Percentiles rank a stretch among this genome's conserved stretches.
These are phyloP conservation scores for Cyanophora paradoxa DNA, from an alignment of 78 protist genomes.

Conservation along the genomic window DNA sequence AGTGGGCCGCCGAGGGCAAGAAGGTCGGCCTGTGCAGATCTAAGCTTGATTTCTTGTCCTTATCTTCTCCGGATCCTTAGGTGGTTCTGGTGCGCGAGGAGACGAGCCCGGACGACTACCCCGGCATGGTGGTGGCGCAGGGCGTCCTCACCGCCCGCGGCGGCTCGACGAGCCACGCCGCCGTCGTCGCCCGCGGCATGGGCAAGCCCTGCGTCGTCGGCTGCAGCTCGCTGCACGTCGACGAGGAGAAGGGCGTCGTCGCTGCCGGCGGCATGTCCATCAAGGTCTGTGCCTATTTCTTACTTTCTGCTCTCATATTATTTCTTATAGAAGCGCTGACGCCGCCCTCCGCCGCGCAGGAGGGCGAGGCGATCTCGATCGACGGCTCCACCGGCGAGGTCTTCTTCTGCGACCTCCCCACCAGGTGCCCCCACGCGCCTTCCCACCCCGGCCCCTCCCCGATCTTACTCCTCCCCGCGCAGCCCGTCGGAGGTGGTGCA, in stretches of 20 bases:
- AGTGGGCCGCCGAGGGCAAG: constrained; percentile 18
- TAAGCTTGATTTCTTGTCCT: too few species aligned
- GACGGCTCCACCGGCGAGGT: constrained; percentile 70
- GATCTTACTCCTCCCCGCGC: too few species aligned
- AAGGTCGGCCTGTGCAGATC: too few species aligned
- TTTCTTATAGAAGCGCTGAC: too few species aligned
- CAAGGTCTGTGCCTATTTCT: too few species aligned
- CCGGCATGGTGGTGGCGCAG: constrained; percentile 57
- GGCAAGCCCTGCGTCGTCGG: constrained; percentile 72
- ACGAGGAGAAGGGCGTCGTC: constrained; percentile 26
- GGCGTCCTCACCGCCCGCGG: constrained; percentile 76
- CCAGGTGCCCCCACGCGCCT: too few species aligned
- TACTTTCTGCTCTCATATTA: too few species aligned
- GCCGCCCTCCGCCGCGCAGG: too few species aligned
- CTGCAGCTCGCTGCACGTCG: constrained; percentile 4
- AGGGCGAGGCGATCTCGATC: constrained; percentile 61
- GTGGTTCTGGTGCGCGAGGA: constrained; percentile 62
- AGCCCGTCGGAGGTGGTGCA: too few species aligned
- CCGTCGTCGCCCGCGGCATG: constrained; percentile 81
- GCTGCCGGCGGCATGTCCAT: constrained; percentile 18
- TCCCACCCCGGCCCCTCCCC: too few species aligned
- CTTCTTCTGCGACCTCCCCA: constrained; percentile 25
- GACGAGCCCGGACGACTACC: constrained; percentile 77
- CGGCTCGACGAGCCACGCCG: constrained; percentile 73
- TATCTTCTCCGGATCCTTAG: too few species aligned